Conservation (phyloP, 208 protist species). For the Leishmania guyanensis region DNA sequence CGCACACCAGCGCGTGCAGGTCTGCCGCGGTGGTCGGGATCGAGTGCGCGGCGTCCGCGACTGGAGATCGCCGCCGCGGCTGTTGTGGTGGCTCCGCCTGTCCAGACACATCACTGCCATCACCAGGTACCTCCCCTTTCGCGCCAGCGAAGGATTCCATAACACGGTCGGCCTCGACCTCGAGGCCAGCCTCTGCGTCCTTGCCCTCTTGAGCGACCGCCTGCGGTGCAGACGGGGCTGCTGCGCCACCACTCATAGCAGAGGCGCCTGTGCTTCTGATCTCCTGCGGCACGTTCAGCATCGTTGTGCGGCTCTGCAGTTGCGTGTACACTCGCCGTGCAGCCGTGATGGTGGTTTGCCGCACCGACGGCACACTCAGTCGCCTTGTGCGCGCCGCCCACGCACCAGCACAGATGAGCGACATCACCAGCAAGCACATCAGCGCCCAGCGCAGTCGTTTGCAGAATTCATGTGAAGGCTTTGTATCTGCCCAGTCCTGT, state of each 20-base stretch:
- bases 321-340: constrained; percentile 10
- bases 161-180: background rate
- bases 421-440: constrained; percentile 5
- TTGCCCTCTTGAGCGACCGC: background rate
- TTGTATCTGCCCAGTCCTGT: background rate
- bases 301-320: constrained; percentile 13
- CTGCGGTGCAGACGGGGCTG: background rate
- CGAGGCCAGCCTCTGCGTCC: background rate
- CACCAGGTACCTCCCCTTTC: background rate
- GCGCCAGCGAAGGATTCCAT: background rate
- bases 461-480: background rate
- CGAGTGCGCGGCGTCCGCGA: background rate
- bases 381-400: constrained; percentile 11
- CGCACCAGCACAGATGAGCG: constrained; percentile 1
- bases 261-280: background rate
- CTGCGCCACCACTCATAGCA: background rate
- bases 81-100: background rate
- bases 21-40: background rate
- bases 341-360: background rate
- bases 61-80: background rate
- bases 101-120: background rate
- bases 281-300: constrained; percentile 21
- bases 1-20: constrained; percentile 16
- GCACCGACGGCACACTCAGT: background rate
- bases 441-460: background rate